Evolutionary conservation across 2,329 filamentous ascomycete genomes (phyloP).

Genomic region (Penicillium brevicompactum): DNA sequence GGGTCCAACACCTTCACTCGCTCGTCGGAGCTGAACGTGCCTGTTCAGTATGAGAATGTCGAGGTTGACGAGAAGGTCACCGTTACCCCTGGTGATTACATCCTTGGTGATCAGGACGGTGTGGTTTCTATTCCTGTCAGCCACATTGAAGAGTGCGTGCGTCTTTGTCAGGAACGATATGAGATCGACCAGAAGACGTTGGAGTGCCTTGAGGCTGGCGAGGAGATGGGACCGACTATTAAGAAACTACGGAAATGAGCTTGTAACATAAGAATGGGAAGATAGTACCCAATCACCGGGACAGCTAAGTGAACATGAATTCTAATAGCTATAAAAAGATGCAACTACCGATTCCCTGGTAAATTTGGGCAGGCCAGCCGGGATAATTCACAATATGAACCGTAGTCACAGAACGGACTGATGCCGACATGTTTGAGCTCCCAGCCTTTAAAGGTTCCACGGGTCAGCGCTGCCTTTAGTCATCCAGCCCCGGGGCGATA

Average conservation of each 20-base stretch:
- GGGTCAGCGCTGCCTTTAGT: not conserved
- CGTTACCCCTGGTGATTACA: slow-evolving; percentile 38
- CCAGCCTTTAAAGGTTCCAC: too few relatives aligned
- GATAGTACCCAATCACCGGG: too few relatives aligned
- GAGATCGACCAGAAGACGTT: slow-evolving; percentile 40
- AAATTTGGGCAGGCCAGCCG: too few relatives aligned
- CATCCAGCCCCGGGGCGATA: not conserved
- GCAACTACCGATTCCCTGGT: too few relatives aligned
- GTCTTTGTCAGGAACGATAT: slow-evolving; percentile 35
- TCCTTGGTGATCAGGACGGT: slow-evolving; percentile 39
- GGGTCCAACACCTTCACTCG: slow-evolving; percentile 40
- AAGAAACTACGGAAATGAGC: slow-evolving; percentile 35
- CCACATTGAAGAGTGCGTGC: slow-evolving; percentile 32
- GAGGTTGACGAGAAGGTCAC: slow-evolving; percentile 23
- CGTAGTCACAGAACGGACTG: too few relatives aligned
- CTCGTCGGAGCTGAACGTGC: slow-evolving; percentile 37
- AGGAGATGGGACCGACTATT: slow-evolving; percentile 39
- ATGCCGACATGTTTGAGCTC: too few relatives aligned
- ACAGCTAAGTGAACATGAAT: too few relatives aligned
- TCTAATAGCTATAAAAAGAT: too few relatives aligned
- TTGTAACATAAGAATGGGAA: not conserved
- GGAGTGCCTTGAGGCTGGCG: slow-evolving; percentile 31
- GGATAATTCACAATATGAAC: too few relatives aligned
- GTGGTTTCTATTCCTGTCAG: slow-evolving; percentile 22
- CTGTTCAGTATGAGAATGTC: slow-evolving; percentile 31